Percentiles rank a stretch among this genome's conserved stretches.
Evolutionary conservation across 2,329 filamentous ascomycete genomes (phyloP).

Genomic region (Pyrenochaeta sp.): DNA sequence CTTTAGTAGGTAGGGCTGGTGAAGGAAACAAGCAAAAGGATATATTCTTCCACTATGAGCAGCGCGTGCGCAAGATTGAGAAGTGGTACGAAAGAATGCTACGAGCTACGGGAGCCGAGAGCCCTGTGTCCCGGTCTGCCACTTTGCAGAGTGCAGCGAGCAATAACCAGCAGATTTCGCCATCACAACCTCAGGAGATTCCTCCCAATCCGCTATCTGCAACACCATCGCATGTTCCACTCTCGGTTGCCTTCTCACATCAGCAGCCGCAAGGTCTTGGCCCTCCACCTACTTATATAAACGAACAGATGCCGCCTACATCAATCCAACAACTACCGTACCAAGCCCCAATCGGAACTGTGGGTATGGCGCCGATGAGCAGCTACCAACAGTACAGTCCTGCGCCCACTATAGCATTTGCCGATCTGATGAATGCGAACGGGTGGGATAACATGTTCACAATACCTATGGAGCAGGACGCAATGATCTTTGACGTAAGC

Average conservation of each 20-base stretch:
- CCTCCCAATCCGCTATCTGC: constrained; percentile 1
- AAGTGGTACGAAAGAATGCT: constrained; percentile 42
- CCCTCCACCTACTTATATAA: neutral
- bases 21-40: constrained; percentile 35
- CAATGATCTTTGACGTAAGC: constrained; percentile 26
- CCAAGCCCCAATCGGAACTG: constrained; percentile 15
- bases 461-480: constrained; percentile 39
- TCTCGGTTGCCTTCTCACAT: constrained; percentile 25
- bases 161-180: constrained; percentile 4
- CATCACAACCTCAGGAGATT: constrained; percentile 1
- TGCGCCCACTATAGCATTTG: constrained; percentile 31
- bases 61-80: constrained; percentile 37
- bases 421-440: constrained; percentile 37
- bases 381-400: constrained; percentile 26
- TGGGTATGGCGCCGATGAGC: constrained; percentile 28
- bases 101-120: constrained; percentile 23
- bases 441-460: constrained; percentile 39
- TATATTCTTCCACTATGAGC: constrained; percentile 38
- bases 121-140: constrained; percentile 14
- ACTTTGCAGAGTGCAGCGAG: constrained; percentile 2
- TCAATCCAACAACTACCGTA: constrained; percentile 3
- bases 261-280: constrained; percentile 25
- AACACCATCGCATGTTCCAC: constrained; percentile 18
- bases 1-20: constrained; percentile 31
- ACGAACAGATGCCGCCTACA: neutral